Evolutionary conservation across 495 filamentous ascomycete genomes (phyloP).

Genomic region (Amorphotheca resinae): DNA sequence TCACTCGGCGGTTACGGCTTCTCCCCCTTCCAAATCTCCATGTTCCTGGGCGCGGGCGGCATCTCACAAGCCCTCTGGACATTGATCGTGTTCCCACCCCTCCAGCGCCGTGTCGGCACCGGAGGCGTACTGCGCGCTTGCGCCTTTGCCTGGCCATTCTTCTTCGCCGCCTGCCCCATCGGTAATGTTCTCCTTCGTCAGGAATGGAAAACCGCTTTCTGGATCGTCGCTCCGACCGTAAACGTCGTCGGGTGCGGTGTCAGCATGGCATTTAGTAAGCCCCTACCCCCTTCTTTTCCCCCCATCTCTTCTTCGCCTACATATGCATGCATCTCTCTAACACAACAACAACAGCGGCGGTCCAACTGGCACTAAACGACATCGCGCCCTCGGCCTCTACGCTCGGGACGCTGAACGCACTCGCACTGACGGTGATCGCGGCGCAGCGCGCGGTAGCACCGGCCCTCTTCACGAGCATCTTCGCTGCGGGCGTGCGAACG

Average conservation of each 20-base stretch:
- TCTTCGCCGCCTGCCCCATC: conserved; percentile 38
- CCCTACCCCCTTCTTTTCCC: conserved; percentile 5
- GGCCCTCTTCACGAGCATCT: conserved; percentile 46
- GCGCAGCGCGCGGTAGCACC: conserved; percentile 45
- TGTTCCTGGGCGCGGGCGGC: conserved; percentile 46
- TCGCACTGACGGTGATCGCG: conserved; percentile 43
- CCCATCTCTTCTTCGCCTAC: not conserved
- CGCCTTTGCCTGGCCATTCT: conserved; percentile 42
- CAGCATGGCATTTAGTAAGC: conserved; percentile 49
- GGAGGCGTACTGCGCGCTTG: conserved; percentile 45
- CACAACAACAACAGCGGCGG: conserved; percentile 25
- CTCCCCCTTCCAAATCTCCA: conserved; percentile 41
- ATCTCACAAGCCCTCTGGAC: conserved; percentile 52
- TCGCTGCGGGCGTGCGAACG: conserved; percentile 43
- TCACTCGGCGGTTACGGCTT: conserved; percentile 50
- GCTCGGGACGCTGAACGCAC: conserved; percentile 51
- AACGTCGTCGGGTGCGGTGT: conserved; percentile 43
- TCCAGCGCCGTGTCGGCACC: conserved; percentile 46
- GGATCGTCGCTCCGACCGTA: conserved; percentile 32
- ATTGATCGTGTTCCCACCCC: conserved; percentile 45
- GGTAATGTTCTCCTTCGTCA: conserved; percentile 39
- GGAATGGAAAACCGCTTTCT: conserved; percentile 34
- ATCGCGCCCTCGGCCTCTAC: conserved; percentile 41
- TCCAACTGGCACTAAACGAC: conserved; percentile 58
- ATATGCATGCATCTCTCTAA: not conserved